These are phyloP conservation scores for Candida golubevii DNA, from an alignment of 805 yeast genomes.

Conservation along the genomic window DNA sequence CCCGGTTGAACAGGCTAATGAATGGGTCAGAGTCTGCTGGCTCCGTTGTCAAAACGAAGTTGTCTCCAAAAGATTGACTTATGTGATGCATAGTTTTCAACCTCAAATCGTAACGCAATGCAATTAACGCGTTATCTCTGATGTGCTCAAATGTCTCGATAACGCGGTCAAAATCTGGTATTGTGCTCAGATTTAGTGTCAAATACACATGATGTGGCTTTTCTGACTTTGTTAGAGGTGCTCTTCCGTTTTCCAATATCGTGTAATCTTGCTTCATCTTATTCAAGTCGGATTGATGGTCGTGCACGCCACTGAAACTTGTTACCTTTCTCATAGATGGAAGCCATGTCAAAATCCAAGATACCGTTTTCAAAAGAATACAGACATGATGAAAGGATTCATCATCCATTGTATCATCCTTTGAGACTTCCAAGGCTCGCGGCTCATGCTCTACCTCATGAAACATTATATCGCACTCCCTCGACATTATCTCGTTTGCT, in stretches of 20 bases:
- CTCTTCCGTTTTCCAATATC: conserved; percentile 38
- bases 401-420: conserved; percentile 52
- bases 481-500: conserved; percentile 13
- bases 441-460: conserved; percentile 14
- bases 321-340: conserved; percentile 46
- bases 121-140: conserved; percentile 36
- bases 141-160: conserved; percentile 32
- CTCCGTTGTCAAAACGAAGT: conserved; percentile 51
- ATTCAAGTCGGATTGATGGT: conserved; percentile 22
- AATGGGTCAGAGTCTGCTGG: conserved; percentile 58
- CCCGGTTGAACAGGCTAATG: conserved; percentile 49
- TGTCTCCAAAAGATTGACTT: conserved; percentile 43
- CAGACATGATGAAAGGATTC: conserved; percentile 49
- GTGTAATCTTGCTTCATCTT: conserved; percentile 38
- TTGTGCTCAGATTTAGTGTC: conserved; percentile 29
- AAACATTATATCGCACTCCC: conserved; percentile 29
- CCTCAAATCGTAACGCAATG: conserved; percentile 56
- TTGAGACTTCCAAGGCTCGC: conserved; percentile 30
- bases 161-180: conserved; percentile 34
- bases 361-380: conserved; percentile 48
- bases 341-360: conserved; percentile 59
- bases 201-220: conserved; percentile 27
- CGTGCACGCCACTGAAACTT: conserved; percentile 21
- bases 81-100: conserved; percentile 50
- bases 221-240: conserved; percentile 16